Evolutionary conservation across 352 stramenopile species (phyloP), one percentile per base, ranked within the genome.

Genomic region (Stramenopiles sp.): DNA sequence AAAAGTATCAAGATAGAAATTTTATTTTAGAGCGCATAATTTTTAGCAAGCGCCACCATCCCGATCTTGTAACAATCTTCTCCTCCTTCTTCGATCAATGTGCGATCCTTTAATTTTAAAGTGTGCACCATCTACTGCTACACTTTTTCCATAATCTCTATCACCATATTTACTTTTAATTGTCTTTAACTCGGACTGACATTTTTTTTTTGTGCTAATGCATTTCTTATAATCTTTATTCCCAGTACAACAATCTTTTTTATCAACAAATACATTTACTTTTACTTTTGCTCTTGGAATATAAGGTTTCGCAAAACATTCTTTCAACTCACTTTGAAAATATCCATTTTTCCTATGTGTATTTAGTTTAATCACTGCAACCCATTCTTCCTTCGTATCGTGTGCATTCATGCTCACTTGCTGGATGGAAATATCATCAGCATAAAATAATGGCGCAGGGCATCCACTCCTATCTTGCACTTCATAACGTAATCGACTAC

Each of bases 341-440:
- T 76, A 76, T 7, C 65, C 65, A 76, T 76, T 20, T 7, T 76
- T 20, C 20, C 27, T 27, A 7, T 76, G 4, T 1, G 65, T 76
- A 76, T 76, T 76, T 20, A 76, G 13, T 7, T 76, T 76, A 7
- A 76, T 33, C 13, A 76, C 65, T 4, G 65, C 65, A 13, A 13
- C 65, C 65, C 65, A 76, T 13, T 76, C 65, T 20, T 76, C 13
- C 27, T 69, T 27, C 27, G 53, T 76, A 4, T 20, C 65, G 30
- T 33, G 4, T 20, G 65, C 65, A 13, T 76, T 33, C 65, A 76
- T 76, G 4, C 4, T 20, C 30, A 76, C 65, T 33, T 76, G 65
- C 13, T 76, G 65, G 13, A 76, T 76, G 65, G 65, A 76, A 76
- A 76, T 76, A 33, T 76, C 65, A 20, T 76, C 31, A 13, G 65